These are phyloP conservation scores for Rostrohypoxylon terebratum DNA, from an alignment of 495 filamentous ascomycete species.

Conservation along the genomic window DNA sequence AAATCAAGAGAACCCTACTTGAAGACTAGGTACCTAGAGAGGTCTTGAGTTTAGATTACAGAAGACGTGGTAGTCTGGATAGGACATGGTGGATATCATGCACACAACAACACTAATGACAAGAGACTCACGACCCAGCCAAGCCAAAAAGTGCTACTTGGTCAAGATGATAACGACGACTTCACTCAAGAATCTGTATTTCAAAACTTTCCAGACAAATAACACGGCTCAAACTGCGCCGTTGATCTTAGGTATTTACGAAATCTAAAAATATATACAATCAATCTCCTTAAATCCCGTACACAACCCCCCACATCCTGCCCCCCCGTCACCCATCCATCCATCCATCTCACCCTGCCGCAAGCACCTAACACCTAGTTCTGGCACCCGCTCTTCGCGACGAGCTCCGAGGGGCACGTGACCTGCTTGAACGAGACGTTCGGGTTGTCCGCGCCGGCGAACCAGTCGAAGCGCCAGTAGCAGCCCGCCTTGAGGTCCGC, in stretches of 20 bases:
- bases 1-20: background rate
- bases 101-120: no score
- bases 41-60: no score
- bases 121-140: no score
- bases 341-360: background rate
- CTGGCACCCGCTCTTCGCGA: slow-evolving; percentile 62
- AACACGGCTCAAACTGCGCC: no score
- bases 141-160: no score
- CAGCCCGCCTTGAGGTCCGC: slow-evolving; percentile 69
- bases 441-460: slow-evolving; percentile 71
- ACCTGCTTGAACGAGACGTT: slow-evolving; percentile 66
- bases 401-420: slow-evolving; percentile 69
- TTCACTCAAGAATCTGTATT: no score
- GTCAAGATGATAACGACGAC: no score
- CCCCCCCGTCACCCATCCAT: background rate
- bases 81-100: no score
- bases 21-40: background rate
- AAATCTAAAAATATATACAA: slow-evolving; percentile 12
- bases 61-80: background rate
- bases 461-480: slow-evolving; percentile 78
- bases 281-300: no score
- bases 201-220: no score
- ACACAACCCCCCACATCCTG: background rate
- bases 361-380: slow-evolving; percentile 28
- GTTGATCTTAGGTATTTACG: no score